Conservation (phyloP, 495 filamentous ascomycete genomes). For the Talaromyces stipitatus region DNA sequence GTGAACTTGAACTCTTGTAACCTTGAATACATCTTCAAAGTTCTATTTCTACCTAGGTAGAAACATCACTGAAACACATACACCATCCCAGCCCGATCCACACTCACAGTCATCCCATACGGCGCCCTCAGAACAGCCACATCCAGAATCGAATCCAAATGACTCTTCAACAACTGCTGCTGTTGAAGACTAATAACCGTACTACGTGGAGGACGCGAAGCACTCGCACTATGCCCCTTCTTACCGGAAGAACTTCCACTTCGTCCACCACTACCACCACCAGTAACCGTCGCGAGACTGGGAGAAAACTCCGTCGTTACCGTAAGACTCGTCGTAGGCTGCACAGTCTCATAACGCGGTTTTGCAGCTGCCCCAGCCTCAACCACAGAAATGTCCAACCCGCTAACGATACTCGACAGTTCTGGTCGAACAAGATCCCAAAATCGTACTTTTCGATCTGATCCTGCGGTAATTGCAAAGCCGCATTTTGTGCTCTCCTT, state of each 20-base stretch:
- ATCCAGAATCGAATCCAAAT: constrained; percentile 84
- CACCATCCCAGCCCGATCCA: constrained; percentile 84
- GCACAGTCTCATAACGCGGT: constrained; percentile 63
- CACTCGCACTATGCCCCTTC: constrained; percentile 24
- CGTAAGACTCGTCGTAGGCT: constrained; percentile 59
- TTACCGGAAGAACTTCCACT: constrained; percentile 25
- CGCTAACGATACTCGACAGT: constrained; percentile 69
- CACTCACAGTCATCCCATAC: constrained; percentile 87
- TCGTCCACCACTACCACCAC: constrained; percentile 19
- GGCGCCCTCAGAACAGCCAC: constrained; percentile 81
- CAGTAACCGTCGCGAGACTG: constrained; percentile 23
- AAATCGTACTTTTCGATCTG: constrained; percentile 84
- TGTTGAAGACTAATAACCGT: constrained; percentile 88
- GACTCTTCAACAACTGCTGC: constrained; percentile 74
- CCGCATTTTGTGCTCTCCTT: constrained; percentile 36
- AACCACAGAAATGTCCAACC: constrained; percentile 60
- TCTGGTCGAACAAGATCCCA: constrained; percentile 79
- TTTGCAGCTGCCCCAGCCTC: constrained; percentile 28
- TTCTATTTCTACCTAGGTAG: neutral
- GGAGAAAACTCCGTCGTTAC: constrained; percentile 66
- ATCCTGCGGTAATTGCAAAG: constrained; percentile 80
- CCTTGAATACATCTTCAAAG: neutral
- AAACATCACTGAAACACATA: constrained; percentile 70
- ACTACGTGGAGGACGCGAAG: constrained; percentile 53
- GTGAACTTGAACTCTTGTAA: too few species aligned